Base-by-base conservation (phyloP, 2,329 filamentous ascomycete genomes). In the Penicillium crustosum region DNA sequence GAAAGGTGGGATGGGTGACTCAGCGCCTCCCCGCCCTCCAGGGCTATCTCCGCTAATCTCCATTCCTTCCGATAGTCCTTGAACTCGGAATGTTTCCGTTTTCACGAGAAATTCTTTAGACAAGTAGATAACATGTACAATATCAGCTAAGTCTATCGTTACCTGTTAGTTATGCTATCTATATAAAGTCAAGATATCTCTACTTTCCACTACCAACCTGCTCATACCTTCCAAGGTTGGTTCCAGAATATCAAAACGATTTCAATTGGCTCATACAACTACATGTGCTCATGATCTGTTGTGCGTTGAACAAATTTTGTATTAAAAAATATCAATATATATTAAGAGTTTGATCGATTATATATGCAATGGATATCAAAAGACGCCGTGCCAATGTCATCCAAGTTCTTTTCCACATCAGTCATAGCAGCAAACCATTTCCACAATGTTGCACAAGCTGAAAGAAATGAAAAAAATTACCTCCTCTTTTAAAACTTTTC, bases 321-420 rank as follows among this genome's bases (percentile, higher is more conserved):
- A 53, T 49, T 53, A 49, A 33, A 10, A 31, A 48, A 17, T 53
- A 39, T 23, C 31, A 29, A 38, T 53, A 35, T 31, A 36, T 39
- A 19, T 39, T 21, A n/a, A 39, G 39, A 23, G 10, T 10, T 29
- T 10, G 4, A 45, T 21, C 31, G 2, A 49, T 21, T 51, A 50
- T 52, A 56, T 53, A 53, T 25, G n/a, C 43, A 35, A 42, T 25
- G 44, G 29, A 27, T 44, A 42, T 48, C 49, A 36, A 29, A 23
- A 53, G 41, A 53, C 55, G 42, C 49, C 42, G 21, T 31, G 29
- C 35, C 25, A 41, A 53, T 53, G 23, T 45, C 47, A 36, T 38
- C 13, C 19, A 48, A 35, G 23, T 25, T 21, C 36, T 47, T 53
- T 53, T 53, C n/a, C 50, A 42, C 55, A 29, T 56, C 55, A 57